Conservation (phyloP, 805 yeast species). For the Metschnikowia bowlesiae region DNA sequence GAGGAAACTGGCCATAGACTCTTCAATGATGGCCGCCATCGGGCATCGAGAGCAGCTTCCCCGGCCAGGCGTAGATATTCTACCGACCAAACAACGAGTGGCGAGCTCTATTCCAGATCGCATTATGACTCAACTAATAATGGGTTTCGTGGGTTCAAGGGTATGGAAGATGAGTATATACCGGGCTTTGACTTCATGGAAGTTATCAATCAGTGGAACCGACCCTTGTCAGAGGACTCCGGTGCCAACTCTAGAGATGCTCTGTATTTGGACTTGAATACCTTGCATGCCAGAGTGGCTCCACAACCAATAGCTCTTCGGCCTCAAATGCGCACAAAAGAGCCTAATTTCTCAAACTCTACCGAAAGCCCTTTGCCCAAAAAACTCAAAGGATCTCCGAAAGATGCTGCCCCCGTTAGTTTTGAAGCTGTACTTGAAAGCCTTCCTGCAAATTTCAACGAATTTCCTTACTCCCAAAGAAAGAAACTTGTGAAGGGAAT, state of each 20-base stretch:
- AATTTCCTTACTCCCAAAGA: constrained; percentile 58
- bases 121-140: constrained; percentile 22
- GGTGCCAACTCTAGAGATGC: constrained; percentile 29
- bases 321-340: constrained; percentile 8
- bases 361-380: constrained; percentile 18
- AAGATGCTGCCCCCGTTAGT: constrained; percentile 26
- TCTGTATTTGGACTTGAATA: constrained; percentile 38
- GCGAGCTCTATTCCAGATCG: constrained; percentile 29
- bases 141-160: constrained; percentile 24
- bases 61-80: constrained; percentile 4
- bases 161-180: constrained; percentile 71
- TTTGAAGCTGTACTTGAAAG: constrained; percentile 40
- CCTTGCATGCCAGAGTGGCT: constrained; percentile 40
- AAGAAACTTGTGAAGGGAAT: constrained; percentile 40
- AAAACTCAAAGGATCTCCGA: constrained; percentile 21
- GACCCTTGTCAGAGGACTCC: constrained; percentile 32
- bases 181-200: constrained; percentile 64
- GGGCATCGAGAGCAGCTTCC: constrained; percentile 33
- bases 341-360: constrained; percentile 7
- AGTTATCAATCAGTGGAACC: constrained; percentile 45
- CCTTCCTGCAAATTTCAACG: constrained; percentile 41
- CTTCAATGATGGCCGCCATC: constrained; percentile 49
- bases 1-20: constrained; percentile 49
- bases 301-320: constrained; percentile 37
- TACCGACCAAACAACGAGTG: not conserved